Evolutionary conservation across 2,329 filamentous ascomycete genomes (phyloP), one percentile per base, ranked within the genome.

Genomic region (Stagonosporopsis cucurbitacearum): DNA sequence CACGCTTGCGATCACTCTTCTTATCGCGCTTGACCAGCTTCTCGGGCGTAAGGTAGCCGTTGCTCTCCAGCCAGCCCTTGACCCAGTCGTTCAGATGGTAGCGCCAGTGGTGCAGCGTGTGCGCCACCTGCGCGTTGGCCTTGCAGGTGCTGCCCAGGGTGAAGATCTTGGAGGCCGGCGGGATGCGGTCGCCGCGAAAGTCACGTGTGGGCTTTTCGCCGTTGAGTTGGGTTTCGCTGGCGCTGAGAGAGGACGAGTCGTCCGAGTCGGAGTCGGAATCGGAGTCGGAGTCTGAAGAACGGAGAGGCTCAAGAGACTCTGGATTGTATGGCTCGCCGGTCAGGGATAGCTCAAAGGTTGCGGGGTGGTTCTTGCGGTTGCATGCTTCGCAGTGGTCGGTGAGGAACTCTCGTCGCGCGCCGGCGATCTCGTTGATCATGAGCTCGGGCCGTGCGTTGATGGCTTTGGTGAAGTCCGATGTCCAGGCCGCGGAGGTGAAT

Each of bases 71-170:
- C 49, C 84, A 85, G 25, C 82, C 80, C 22, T 88, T 80, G 0
- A 93, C 87, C 82, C 84, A 90, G 60, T 88, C 82, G 67, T 90
- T 88, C n/a, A 94, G 84, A 41, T 87, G 84, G 57, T 84, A 85
- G 53, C 88, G 88, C 91, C 91, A 93, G 75, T 95, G 91, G 4
- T 86, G 82, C 3, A 94, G 80, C 1, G 82, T 83, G 68, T 94
- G 90, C 0, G 89, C 88, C 35, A 87, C 87, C 60, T 86, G 80
- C 0, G 90, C 89, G 62, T 88, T 88, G 28, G 77, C 75, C 66
- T 82, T 84, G 77, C 87, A 90, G 57, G 70, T 73, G 4, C 58
- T 63, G 28, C 72, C 72, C 1, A 75, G 60, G 1, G 67, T 64
- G 58, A 75, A 75, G 42, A 57, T 50, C 15, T 68, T 66, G 15